phyloP scores from a whole-genome alignment of 2,329 filamentous ascomycete species.

The Amphichorda felina region DNA sequence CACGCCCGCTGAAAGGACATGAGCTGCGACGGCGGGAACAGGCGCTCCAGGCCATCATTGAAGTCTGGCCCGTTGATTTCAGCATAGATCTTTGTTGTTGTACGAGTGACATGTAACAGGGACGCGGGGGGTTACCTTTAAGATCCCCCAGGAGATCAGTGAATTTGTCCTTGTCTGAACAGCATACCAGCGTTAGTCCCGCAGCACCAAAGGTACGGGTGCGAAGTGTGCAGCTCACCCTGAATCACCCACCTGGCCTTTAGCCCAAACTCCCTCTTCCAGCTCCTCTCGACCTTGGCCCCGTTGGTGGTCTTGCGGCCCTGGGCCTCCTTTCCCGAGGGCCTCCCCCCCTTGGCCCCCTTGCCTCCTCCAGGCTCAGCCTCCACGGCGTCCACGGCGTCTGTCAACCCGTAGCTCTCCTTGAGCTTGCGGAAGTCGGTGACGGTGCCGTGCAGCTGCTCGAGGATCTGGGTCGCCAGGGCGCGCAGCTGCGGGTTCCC shows the following conservation, averaged over 20 bases:
- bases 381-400: slow-evolving; percentile 13
- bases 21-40: slow-evolving; percentile 29
- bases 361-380: slow-evolving; percentile 5
- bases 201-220: too few relatives aligned
- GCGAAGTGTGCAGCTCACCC: too few relatives aligned
- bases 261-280: slow-evolving; percentile 20
- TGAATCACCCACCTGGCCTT: slow-evolving; percentile 31
- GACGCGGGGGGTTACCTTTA: slow-evolving; percentile 19
- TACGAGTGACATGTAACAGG: neutral
- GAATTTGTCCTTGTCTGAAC: slow-evolving; percentile 31
- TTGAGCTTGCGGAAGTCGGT: slow-evolving; percentile 29
- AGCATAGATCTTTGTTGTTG: neutral
- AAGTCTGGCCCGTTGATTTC: slow-evolving; percentile 18
- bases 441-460: slow-evolving; percentile 29
- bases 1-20: slow-evolving; percentile 30
- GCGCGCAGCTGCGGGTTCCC: slow-evolving; percentile 22
- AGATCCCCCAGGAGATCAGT: slow-evolving; percentile 24
- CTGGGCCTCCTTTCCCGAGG: slow-evolving; percentile 1
- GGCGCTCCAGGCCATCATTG: slow-evolving; percentile 33
- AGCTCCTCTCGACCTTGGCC: slow-evolving; percentile 15
- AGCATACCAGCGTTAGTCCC: neutral
- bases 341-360: slow-evolving; percentile 7
- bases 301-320: slow-evolving; percentile 5
- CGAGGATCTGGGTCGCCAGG: slow-evolving; percentile 28
- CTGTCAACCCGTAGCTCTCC: slow-evolving; percentile 27